These are phyloP conservation scores for Prinsepia uniflora DNA, from an alignment of 306 rosid species.

Conservation along the genomic window DNA sequence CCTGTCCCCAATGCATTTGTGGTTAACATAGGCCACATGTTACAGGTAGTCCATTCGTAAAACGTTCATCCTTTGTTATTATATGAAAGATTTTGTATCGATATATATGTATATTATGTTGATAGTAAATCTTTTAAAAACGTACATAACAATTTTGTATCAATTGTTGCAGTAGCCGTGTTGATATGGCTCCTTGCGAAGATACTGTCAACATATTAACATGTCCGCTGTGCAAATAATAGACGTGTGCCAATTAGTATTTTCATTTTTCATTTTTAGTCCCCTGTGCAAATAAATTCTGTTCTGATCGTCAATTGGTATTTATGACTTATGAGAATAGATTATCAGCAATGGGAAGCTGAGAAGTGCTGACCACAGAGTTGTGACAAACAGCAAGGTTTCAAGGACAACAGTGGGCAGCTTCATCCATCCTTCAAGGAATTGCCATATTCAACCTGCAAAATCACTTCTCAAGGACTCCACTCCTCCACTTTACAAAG, in stretches of 20 bases:
- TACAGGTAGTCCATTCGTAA: conserved; percentile 22
- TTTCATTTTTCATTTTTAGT: neutral
- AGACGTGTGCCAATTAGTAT: too few relatives aligned
- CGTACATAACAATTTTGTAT: too few relatives aligned
- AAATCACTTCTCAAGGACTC: conserved; percentile 9
- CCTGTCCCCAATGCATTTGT: conserved; percentile 51
- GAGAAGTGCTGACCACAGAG: conserved; percentile 22
- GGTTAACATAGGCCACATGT: conserved; percentile 41
- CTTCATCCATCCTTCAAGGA: conserved; percentile 25
- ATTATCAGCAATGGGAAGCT: conserved; percentile 30
- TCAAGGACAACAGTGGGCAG: neutral
- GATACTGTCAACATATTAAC: too few relatives aligned
- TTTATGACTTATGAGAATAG: neutral
- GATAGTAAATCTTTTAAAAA: too few relatives aligned
- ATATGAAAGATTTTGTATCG: too few relatives aligned
- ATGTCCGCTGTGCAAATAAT: too few relatives aligned
- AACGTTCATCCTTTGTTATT: too few relatives aligned
- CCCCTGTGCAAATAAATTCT: too few relatives aligned
- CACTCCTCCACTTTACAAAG: conserved; percentile 8
- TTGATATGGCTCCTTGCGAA: too few relatives aligned
- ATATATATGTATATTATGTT: too few relatives aligned
- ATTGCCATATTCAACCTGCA: conserved; percentile 24
- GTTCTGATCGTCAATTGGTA: too few relatives aligned
- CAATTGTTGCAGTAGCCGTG: too few relatives aligned
- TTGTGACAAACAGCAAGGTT: conserved; percentile 21